Evolutionary conservation across 202 grass and related monocot species (phyloP), one percentile per base, ranked within the genome.

Genomic region (Dendrocalamus latiflorus): DNA sequence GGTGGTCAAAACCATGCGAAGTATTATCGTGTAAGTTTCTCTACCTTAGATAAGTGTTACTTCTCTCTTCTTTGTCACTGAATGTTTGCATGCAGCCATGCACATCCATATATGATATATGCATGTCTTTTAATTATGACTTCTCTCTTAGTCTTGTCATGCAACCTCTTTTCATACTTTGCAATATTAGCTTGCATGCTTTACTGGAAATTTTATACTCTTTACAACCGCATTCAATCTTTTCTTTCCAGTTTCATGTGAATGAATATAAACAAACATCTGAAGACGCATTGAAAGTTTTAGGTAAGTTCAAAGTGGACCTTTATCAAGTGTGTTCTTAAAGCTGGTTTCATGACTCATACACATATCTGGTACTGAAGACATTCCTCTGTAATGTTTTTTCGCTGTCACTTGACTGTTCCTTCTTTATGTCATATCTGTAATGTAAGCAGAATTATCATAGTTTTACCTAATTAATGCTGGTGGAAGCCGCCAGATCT

Each of bases 181-280:
- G 26, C 68, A 63, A n/a, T 51, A 64, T 79, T 63, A 70, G 44
- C 36, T 86, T 79, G 42, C 69, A 60, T 73, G 30, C 20, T 68
- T 78, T 68, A 68, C 55, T 69, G 26, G 44, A 66, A 68, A 42
- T 81, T 76, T 57, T 51, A 42, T 72, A 25, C 33, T 54, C 74
- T 90, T 90, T 79, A 86, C 62, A 65, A 81, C 3, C 1, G 54
- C 9, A 53, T 34, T 84, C 9, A 56, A 64, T 78, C 13, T 72
- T 85, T 55, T 70, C 26, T 74, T 87, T 90, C 64, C 91, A 98
- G 95, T 98, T 98, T 86, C 95, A 98, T 78, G 91, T 98, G 77
- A 92, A 98, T 30, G 95, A 98, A 81, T 91, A 78, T 83, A 90
- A 89, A 68, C 88, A 80, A 84, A 84, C 82, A 80, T 91, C 62